Base-by-base conservation (phyloP, 345 rosid genomes). In the Hevea brasiliensis region DNA sequence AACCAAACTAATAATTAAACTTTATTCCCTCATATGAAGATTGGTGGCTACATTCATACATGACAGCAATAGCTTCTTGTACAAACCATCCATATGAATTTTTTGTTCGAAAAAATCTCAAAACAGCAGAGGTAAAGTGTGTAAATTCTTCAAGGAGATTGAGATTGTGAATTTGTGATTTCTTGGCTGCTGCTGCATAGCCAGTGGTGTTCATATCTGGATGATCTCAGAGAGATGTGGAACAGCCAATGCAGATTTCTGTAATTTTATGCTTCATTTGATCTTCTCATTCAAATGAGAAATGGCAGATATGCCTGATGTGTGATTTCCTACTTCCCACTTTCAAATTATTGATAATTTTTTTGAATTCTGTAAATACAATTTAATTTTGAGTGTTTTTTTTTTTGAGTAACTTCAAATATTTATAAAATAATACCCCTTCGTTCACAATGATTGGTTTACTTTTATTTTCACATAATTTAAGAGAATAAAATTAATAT, bases 1-100 rank as follows among this genome's bases (percentile, higher is more conserved):
- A 82, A 80, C 75, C 67, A 62, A 77, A 83, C 79, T 29, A 44
- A 57, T 23, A 69, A 61, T 18, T 78, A 24, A 67, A 64, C 72
- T 65, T 24, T 2, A 32, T 60, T 24, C 45, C 17, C 3, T 57
- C 65, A 3, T 7, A 8, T 7, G 65, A 32, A 2, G 53, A 17
- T 45, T 23, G 65, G n/a, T 10, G 40, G 18, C 42, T 14, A 40
- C 21, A 45, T 21, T 11, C 44, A 9, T 65, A 11, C 72, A 44
- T 29, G 4, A 32, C 37, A 29, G 45, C 56, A 42, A 21, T 55
- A 7, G 8, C 27, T 61, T 26, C 15, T 26, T 32, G 42, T 62
- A 53, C 24, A 7, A 23, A 15, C 42, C 63, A 57, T 70, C 40
- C 10, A 26, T 27, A 65, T 64, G 26, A 21, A 7, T 13, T 51